Evolutionary conservation across 495 filamentous ascomycete species (phyloP), one percentile per base, ranked within the genome.

Genomic region (Trichoderma erinaceum): DNA sequence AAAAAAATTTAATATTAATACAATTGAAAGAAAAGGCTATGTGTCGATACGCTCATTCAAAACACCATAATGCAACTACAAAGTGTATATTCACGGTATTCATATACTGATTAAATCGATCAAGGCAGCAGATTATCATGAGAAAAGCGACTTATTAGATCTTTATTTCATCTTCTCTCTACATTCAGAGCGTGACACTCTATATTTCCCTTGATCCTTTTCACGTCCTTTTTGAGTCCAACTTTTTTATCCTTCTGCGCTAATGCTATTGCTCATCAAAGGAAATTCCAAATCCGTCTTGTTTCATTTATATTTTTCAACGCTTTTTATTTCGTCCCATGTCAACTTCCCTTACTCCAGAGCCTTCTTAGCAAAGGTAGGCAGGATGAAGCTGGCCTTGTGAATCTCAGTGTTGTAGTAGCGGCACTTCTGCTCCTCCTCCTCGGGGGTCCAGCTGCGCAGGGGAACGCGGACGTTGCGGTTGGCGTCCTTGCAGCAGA

Each of bases 371-470:
- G 96, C 94, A 76, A 97, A 98, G 72, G 86, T 97, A 25, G 95
- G 95, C 75, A 99, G 82, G 66, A 97, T 81, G 78, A 97, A 99
- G 79, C 88, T 88, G 50, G 96, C 93, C 81, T 91, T 88, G 82
- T 99, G 96, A 78, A 98, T 94, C 74, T 92, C 89, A 73, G 89
- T 84, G 81, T 94, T 98, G 84, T 98, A 98, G 86, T 99, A 99
- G 75, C 86, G 83, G 89, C 90, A 97, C 65, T 92, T 81, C 80
- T 90, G 89, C 74, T 89, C 88, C 86, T 99, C 96, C 80, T 97
- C 93, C 80, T 97, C 93, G 68, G 82, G 78, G 66, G 85, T 80
- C 87, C 90, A 95, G 66, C 78, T 79, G 73, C 96, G 89, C 38
- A 97, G 70, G 46, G 96, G 96, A 78, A 87, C 89, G 75, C 82